Evolutionary conservation across 805 yeast species (phyloP), one percentile per base, ranked within the genome.

Genomic region (Kurtzmaniella cleridarum): DNA sequence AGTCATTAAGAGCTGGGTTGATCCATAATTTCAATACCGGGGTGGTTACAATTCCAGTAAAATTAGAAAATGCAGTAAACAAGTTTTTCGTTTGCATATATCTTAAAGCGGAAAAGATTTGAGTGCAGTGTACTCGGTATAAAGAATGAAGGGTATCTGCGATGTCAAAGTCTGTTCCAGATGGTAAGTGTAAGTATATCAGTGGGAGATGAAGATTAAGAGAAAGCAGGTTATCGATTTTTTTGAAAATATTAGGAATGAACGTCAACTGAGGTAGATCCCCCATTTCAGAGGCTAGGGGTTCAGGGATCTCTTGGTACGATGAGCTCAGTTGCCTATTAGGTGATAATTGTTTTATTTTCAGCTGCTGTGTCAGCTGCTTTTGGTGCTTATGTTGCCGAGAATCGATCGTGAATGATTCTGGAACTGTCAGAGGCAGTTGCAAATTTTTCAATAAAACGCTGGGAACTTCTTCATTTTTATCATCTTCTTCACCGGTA

Each of bases 61-160:
- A 84, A 7, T 76, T 63, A 7, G 67, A 53, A 35, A 84, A 57
- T 20, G 74, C 59, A n/a, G 72, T 62, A 38, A 79, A 71, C 27
- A 88, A 59, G 49, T 76, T 76, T 42, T 76, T 78, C 41, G 82
- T 57, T 41, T 81, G 84, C 78, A 86, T 73, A 51, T 68, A 80
- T 44, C 90, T 67, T 41, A 87, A 60, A 35, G 78, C 70, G 44
- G 84, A 87, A 43, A 84, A 78, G 26, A 84, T 59, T 5, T 79
- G 59, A 29, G 75, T 73, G 51, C 88, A 81, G 53, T 83, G 81
- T 7, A 79, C 70, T 42, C 70, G 73, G 60, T 85, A 85, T 14
- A 81, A 56, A 3, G 80, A 77, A 41, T 71, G 73, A 35, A 87
- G 62, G 0, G 86, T 79, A 14, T 75, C 78, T 3, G 80, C 79